Evolutionary conservation across 805 yeast species (phyloP).

Genomic region (Starmerella etchellsii): DNA sequence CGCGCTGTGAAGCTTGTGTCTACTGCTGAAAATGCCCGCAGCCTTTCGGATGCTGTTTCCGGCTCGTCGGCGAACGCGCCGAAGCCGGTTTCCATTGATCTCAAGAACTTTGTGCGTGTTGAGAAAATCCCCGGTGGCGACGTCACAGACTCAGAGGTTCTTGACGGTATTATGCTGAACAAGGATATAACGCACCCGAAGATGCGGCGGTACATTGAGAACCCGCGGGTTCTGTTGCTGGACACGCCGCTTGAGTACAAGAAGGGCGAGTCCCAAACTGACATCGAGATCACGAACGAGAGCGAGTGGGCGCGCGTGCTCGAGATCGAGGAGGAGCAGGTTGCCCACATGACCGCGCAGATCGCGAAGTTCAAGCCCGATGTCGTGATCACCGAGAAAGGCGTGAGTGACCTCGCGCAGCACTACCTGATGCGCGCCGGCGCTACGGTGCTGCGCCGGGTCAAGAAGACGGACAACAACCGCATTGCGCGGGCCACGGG

Average conservation of each 20-base stretch:
- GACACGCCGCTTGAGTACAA: slow-evolving; percentile 97
- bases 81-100: slow-evolving; percentile 63
- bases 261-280: slow-evolving; percentile 98
- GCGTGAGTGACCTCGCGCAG: slow-evolving; percentile 95
- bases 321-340: slow-evolving; percentile 97
- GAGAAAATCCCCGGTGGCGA: slow-evolving; percentile 99
- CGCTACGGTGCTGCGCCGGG: slow-evolving; percentile 84
- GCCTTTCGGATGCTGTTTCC: not conserved
- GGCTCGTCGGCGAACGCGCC: slow-evolving; percentile 29
- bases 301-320: slow-evolving; percentile 91
- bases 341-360: slow-evolving; percentile 71
- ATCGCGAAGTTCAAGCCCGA: slow-evolving; percentile 79
- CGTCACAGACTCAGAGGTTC: slow-evolving; percentile 72
- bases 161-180: slow-evolving; percentile 85
- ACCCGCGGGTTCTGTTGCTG: slow-evolving; percentile 76
- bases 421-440: slow-evolving; percentile 90
- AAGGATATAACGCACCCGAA: slow-evolving; percentile 98
- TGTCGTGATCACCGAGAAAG: slow-evolving; percentile 93
- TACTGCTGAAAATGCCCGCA: slow-evolving; percentile 23
- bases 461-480: slow-evolving; percentile 88
- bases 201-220: slow-evolving; percentile 79
- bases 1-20: slow-evolving; percentile 78
- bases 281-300: slow-evolving; percentile 91
- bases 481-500: slow-evolving; percentile 96
- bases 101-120: slow-evolving; percentile 80